A percentile compares a stretch with the other conserved stretches of the same genome.
Evolutionary conservation across 768 basidiomycete genomes (phyloP).

Genomic region (Sporobolomyces roseus): DNA sequence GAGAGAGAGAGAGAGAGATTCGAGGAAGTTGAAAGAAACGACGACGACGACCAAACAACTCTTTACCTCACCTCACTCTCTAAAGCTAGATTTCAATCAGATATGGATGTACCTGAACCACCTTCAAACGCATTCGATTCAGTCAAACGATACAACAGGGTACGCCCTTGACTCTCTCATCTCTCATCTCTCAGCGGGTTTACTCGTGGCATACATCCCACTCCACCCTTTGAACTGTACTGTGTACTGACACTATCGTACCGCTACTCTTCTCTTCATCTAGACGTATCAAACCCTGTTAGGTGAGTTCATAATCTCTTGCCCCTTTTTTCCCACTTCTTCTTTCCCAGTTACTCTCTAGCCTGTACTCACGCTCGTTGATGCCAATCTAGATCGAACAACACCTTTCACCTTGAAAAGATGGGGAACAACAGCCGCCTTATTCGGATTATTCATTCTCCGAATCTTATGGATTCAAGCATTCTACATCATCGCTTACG

Average conservation of each 20-base stretch:
- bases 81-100: neutral
- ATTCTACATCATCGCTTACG: constrained; percentile 47
- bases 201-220: neutral
- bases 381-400: constrained; percentile 72
- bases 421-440: constrained; percentile 72
- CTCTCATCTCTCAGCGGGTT: neutral
- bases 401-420: constrained; percentile 85
- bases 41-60: too few relatives aligned
- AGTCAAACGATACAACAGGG: constrained; percentile 28
- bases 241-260: neutral
- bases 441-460: constrained; percentile 72
- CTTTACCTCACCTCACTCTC: neutral
- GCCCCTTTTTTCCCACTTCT: too few relatives aligned
- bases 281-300: constrained; percentile 39
- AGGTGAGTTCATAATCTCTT: constrained; percentile 1
- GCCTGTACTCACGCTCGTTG: too few relatives aligned
- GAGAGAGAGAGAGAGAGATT: neutral
- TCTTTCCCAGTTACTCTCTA: too few relatives aligned
- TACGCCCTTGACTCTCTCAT: neutral
- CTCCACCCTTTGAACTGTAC: neutral
- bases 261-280: neutral
- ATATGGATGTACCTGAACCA: constrained; percentile 34
- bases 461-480: constrained; percentile 81
- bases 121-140: constrained; percentile 19
- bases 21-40: too few relatives aligned